Conservation (phyloP, 2,329 filamentous ascomycete genomes). For the Drechslerella dactyloides region DNA sequence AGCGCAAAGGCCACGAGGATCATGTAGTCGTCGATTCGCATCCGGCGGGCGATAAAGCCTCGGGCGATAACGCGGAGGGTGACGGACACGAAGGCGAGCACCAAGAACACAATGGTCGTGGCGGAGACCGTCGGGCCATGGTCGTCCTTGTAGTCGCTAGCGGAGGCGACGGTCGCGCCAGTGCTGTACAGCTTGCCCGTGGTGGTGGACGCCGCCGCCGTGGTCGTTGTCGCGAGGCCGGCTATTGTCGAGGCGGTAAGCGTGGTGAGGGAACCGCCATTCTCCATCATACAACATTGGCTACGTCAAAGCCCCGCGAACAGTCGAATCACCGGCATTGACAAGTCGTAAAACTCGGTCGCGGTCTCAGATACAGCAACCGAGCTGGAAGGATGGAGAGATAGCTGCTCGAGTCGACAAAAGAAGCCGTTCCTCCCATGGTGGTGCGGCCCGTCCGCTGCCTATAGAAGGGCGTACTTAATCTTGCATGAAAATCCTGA, state of each 20-base stretch:
- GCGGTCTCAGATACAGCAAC: constrained; percentile 37
- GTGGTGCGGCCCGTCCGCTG: constrained; percentile 50
- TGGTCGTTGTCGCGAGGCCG: constrained; percentile 24
- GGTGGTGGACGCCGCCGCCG: constrained; percentile 23
- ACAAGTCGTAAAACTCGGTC: constrained; percentile 47
- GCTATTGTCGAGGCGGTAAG: constrained; percentile 48
- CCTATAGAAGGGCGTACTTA: constrained; percentile 50
- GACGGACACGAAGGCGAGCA: constrained; percentile 52
- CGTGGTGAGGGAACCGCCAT: constrained; percentile 50
- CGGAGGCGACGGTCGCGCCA: constrained; percentile 29
- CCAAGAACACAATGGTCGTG: constrained; percentile 52
- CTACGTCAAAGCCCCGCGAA: constrained; percentile 34
- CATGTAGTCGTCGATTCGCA: constrained; percentile 53
- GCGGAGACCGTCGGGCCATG: constrained; percentile 49
- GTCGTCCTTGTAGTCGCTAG: constrained; percentile 34
- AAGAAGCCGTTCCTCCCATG: constrained; percentile 49
- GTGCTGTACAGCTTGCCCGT: constrained; percentile 49
- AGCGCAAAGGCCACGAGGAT: constrained; percentile 55
- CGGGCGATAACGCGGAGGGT: constrained; percentile 53
- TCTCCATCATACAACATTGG: constrained; percentile 51
- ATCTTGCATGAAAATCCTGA: constrained; percentile 51
- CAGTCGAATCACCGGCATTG: constrained; percentile 39
- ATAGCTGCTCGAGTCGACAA: constrained; percentile 30
- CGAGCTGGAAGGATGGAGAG: constrained; percentile 39
- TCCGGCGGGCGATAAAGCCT: constrained; percentile 51